Conservation (phyloP, 768 basidiomycete genomes). For the Phylloporus sp. region DNA sequence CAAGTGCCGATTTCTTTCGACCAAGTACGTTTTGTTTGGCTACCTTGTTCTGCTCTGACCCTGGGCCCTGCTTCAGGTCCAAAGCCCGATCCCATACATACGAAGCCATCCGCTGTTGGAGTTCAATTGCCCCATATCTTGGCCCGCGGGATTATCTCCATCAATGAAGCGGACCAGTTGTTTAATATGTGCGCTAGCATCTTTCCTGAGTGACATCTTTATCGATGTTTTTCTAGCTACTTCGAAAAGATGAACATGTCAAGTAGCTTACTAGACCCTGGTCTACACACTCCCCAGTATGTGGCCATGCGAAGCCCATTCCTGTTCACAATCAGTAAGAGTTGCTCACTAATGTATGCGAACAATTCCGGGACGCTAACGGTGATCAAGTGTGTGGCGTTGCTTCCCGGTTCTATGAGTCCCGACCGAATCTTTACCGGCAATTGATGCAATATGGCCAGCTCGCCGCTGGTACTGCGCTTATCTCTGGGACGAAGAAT, state of each 20-base stretch:
- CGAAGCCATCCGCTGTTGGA: conserved; percentile 37
- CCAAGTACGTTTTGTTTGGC: conserved; percentile 42
- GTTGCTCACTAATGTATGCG: neutral
- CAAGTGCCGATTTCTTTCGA: conserved; percentile 64
- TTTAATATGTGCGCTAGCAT: conserved; percentile 57
- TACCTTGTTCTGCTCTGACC: neutral
- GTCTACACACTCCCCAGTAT: conserved; percentile 78
- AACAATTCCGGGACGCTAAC: conserved; percentile 3
- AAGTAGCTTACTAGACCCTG: conserved; percentile 73
- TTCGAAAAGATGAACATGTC: conserved; percentile 79
- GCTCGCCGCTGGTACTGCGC: conserved; percentile 69
- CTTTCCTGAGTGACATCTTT: neutral
- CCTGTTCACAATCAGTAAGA: conserved; percentile 86
- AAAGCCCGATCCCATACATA: conserved; percentile 38
- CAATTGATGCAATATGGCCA: conserved; percentile 74
- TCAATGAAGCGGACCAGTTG: conserved; percentile 63
- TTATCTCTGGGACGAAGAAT: conserved; percentile 72
- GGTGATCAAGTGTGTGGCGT: conserved; percentile 73
- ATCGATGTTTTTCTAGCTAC: conserved; percentile 42
- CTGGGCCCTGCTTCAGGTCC: conserved; percentile 32
- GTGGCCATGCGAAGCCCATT: conserved; percentile 85
- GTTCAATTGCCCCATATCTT: conserved; percentile 64
- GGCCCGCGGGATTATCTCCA: conserved; percentile 56
- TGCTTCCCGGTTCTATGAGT: conserved; percentile 74
- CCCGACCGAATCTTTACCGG: conserved; percentile 65